Conservation (phyloP, 306 rosid genomes). For the Hippophae rhamnoides region DNA sequence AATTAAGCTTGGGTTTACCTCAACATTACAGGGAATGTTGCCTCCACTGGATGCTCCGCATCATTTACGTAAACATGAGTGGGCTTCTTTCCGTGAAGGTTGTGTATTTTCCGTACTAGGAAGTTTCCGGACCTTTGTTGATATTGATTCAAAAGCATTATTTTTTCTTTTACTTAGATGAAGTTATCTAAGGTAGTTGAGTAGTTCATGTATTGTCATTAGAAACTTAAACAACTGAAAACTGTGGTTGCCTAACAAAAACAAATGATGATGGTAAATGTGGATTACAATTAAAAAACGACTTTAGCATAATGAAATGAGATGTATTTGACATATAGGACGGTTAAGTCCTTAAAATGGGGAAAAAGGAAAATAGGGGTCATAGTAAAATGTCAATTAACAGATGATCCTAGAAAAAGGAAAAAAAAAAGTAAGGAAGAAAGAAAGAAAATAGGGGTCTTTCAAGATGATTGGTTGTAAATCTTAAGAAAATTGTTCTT, state of each 20-base stretch:
- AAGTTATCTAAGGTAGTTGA: neutral
- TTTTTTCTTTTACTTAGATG: neutral
- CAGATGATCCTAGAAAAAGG: too few species aligned
- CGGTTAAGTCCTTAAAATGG: too few species aligned
- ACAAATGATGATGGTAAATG: neutral
- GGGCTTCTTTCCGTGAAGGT: constrained; percentile 92
- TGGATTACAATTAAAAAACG: neutral
- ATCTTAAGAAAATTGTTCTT: too few species aligned
- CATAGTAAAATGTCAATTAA: too few species aligned
- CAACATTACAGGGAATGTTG: constrained; percentile 58
- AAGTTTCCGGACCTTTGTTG: constrained; percentile 1
- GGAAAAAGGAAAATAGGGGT: too few species aligned
- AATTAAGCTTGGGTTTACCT: constrained; percentile 10
- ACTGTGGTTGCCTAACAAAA: neutral
- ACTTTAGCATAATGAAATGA: neutral
- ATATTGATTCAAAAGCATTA: neutral
- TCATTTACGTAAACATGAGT: constrained; percentile 92
- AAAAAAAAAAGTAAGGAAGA: too few species aligned
- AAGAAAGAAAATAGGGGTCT: too few species aligned
- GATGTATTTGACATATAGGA: neutral
- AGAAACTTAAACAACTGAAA: neutral
- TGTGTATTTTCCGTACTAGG: neutral
- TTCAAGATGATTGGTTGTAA: too few species aligned
- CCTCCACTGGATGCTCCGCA: constrained; percentile 99
- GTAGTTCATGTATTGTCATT: neutral